phyloP scores from a whole-genome alignment of 352 stramenopile species.

The Plasmopara halstedii region DNA sequence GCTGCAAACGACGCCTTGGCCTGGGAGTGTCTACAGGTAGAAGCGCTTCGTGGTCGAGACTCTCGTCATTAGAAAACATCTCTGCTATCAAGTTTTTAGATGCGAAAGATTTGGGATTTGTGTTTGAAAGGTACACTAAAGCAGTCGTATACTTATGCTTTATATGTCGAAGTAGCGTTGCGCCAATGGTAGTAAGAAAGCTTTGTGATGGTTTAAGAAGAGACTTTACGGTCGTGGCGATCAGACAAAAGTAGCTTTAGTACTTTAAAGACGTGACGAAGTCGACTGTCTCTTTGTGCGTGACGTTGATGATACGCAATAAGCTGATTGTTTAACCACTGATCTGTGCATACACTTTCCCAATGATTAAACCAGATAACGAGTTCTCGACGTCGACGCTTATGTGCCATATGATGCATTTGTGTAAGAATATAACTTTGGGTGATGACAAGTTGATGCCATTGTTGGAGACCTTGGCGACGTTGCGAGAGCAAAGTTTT shows the following conservation, averaged over 20 bases:
- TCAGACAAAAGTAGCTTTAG: conserved; percentile 14
- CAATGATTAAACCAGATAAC: conserved; percentile 26
- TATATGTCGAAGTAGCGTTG: too few species aligned
- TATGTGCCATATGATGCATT: conserved; percentile 6
- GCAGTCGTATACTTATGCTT: neutral
- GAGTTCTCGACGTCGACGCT: conserved; percentile 8
- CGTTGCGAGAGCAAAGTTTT: conserved; percentile 5
- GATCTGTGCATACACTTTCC: conserved; percentile 46
- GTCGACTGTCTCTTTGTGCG: conserved; percentile 5
- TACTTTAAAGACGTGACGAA: conserved; percentile 1
- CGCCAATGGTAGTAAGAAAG: conserved; percentile 9
- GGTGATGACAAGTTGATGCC: neutral
- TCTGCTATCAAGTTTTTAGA: conserved; percentile 1
- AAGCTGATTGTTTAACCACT: conserved; percentile 27
- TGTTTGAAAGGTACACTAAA: neutral
- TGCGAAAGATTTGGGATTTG: neutral
- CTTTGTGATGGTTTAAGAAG: conserved; percentile 8
- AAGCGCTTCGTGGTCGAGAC: conserved; percentile 14
- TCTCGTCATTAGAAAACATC: conserved; percentile 12
- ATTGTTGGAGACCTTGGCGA: conserved; percentile 14
- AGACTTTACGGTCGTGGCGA: conserved; percentile 11
- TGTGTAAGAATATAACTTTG: neutral
- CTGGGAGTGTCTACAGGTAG: conserved; percentile 13
- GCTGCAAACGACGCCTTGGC: conserved; percentile 22
- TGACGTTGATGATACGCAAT: conserved; percentile 21